Conservation (phyloP, 208 protist species). For the Wallacemonas collosoma region DNA sequence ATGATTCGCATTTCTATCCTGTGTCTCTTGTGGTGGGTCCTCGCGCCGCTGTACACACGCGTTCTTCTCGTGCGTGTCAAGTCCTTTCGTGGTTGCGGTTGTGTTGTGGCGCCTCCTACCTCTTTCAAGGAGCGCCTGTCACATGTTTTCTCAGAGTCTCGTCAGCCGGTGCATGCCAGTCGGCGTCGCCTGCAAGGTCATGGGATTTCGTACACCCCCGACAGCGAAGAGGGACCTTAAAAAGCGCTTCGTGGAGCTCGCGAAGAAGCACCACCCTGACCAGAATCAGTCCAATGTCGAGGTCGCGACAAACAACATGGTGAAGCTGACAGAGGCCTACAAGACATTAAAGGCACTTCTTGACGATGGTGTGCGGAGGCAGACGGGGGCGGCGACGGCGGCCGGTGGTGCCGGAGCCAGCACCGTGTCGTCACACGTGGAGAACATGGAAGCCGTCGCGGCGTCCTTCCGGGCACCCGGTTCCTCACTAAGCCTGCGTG, state of each 20-base stretch:
- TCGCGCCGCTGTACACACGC: too few relatives aligned
- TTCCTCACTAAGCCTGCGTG: slow-evolving; percentile 55
- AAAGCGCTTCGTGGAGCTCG: slow-evolving; percentile 66
- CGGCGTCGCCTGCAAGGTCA: slow-evolving; percentile 53
- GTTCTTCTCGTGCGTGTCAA: too few relatives aligned
- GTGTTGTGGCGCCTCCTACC: too few relatives aligned
- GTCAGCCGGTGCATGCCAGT: slow-evolving; percentile 44
- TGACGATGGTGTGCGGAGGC: slow-evolving; percentile 39
- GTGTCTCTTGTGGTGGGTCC: too few relatives aligned
- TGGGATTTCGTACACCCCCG: slow-evolving; percentile 63
- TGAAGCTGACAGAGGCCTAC: slow-evolving; percentile 71
- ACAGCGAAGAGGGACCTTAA: slow-evolving; percentile 59
- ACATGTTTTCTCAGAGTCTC: slow-evolving; percentile 40
- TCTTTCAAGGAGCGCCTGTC: too few relatives aligned
- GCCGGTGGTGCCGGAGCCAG: background rate
- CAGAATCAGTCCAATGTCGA: slow-evolving; percentile 38
- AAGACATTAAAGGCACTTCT: slow-evolving; percentile 59
- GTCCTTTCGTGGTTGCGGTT: too few relatives aligned
- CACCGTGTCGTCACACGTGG: slow-evolving; percentile 5
- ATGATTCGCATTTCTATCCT: too few relatives aligned
- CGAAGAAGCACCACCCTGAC: slow-evolving; percentile 79
- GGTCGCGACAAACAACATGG: slow-evolving; percentile 52
- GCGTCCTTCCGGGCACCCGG: slow-evolving; percentile 59
- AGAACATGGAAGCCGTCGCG: slow-evolving; percentile 39
- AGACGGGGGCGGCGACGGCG: background rate